A percentile compares a stretch with the other conserved stretches of the same genome.
phyloP scores from a whole-genome alignment of 2,329 filamentous ascomycete genomes.

The Stagonosporopsis chrysanthemi region DNA sequence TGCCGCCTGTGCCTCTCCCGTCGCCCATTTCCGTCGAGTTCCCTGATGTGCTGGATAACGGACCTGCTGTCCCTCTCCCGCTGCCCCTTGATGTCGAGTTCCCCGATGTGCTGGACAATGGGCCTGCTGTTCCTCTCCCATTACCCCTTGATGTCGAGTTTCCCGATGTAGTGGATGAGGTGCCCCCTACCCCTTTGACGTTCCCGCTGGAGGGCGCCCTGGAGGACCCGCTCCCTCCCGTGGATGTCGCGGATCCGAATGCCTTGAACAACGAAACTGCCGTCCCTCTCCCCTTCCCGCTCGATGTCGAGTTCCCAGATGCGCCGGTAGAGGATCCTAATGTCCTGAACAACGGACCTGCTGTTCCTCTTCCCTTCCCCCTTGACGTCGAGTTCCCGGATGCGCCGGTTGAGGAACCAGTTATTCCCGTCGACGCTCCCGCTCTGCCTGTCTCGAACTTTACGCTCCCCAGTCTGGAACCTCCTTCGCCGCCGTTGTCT shows the following conservation, averaged over 20 bases:
- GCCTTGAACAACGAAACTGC: neutral
- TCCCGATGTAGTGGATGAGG: too few relatives aligned
- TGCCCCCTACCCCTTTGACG: too few relatives aligned
- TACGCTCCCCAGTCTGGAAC: neutral
- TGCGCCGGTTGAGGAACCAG: conserved; percentile 2
- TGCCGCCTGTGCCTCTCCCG: neutral
- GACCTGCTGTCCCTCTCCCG: neutral
- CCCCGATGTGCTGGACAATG: neutral
- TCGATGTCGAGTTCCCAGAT: neutral
- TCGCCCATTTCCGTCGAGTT: neutral
- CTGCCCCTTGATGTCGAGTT: neutral
- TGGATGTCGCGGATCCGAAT: too few relatives aligned
- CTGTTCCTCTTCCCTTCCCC: neutral
- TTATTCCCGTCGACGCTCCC: neutral
- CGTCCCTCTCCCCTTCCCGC: neutral
- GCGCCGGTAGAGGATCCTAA: neutral
- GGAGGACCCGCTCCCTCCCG: too few relatives aligned
- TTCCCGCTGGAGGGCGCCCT: too few relatives aligned
- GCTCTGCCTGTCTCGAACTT: conserved; percentile 2
- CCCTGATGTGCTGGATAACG: neutral
- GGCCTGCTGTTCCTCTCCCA: neutral
- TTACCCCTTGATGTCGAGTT: too few relatives aligned
- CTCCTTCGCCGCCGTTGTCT: neutral
- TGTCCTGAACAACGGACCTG: neutral
- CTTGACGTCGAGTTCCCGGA: neutral